A percentile compares a stretch with the other conserved stretches of the same genome.
Evolutionary conservation across 495 filamentous ascomycete genomes (phyloP).

Genomic region (Parmelia sp.): DNA sequence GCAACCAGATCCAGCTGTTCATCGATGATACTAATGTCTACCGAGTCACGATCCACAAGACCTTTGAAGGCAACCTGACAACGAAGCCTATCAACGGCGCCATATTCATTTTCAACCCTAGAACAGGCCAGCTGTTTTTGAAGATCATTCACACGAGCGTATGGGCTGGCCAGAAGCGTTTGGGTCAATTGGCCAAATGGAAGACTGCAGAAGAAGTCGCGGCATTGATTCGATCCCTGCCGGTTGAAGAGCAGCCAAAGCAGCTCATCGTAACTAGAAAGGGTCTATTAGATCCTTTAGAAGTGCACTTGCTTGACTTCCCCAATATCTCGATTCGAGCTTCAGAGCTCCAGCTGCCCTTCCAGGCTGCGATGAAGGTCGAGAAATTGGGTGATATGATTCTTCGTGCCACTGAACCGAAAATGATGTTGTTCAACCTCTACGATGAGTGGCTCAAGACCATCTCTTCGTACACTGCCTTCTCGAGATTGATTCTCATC

Average conservation of each 20-base stretch:
- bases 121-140: constrained; percentile 94
- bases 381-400: constrained; percentile 99
- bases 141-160: constrained; percentile 99
- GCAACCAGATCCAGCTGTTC: constrained; percentile 97
- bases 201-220: constrained; percentile 99
- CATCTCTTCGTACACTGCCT: constrained; percentile 97
- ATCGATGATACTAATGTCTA: constrained; percentile 99
- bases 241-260: constrained; percentile 98
- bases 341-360: constrained; percentile 94
- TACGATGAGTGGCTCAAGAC: constrained; percentile 99
- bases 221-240: constrained; percentile 90
- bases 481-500: constrained; percentile 93
- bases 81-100: constrained; percentile 99
- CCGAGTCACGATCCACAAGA: constrained; percentile 99
- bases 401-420: constrained; percentile 90
- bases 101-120: constrained; percentile 99
- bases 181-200: constrained; percentile 98
- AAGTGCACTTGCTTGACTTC: constrained; percentile 96
- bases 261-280: constrained; percentile 98
- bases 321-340: constrained; percentile 99
- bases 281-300: constrained; percentile 92
- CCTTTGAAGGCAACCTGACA: constrained; percentile 97
- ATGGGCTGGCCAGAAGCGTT: constrained; percentile 98
- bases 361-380: constrained; percentile 99
- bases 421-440: constrained; percentile 99